Base-by-base conservation (phyloP, 2,329 filamentous ascomycete species). In the Trichoderma sp. region DNA sequence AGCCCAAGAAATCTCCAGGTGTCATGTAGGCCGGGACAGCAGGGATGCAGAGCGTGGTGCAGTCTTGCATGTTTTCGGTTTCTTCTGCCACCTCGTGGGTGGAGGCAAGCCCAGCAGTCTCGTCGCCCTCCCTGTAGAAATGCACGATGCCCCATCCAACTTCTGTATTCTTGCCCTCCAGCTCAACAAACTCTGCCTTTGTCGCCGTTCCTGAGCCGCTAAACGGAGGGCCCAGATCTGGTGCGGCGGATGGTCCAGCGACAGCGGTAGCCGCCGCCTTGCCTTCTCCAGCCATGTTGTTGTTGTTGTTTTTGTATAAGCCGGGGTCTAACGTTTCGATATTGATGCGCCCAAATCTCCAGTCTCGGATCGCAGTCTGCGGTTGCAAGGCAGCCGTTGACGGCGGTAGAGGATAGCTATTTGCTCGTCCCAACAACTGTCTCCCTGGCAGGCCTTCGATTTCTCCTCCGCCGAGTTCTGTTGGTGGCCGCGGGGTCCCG, bases 11-110 rank as follows among this genome's bases (percentile, higher is more conserved):
- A 78, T 98, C 95, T 7, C 92, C 92, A 0, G 95, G 93, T 8
- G 93, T 93, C 84, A 98, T 92, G 81, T 98, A 98, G 34, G 93
- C 96, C 7, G 96, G 96, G 15, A 99, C 95, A 6, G 95, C 95
- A 32, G 97, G 90, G 74, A 99, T 95, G 80, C 96, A 98, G 17
- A 99, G 82, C 0, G 93, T 97, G 3, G 93, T 96, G 79, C 93
- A 97, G 72, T 93, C 90, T 36, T 90, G 87, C 36, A n/a, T 28
- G 9, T 68, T 15, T 23, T 61, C 57, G n/a, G 85, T 79, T 6
- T 73, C 72, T 3, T 72, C 76, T 65, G 80, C 80, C 50, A 75
- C 75, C 5, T 74, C 61, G 12, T 75, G 76, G 50, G 76, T 74
- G 39, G 73, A 68, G 59, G 79, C 78, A 74, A 94, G 82, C 13